Conservation (phyloP, 2,329 filamentous ascomycete species). For the Dactylonectria macrodidyma region DNA sequence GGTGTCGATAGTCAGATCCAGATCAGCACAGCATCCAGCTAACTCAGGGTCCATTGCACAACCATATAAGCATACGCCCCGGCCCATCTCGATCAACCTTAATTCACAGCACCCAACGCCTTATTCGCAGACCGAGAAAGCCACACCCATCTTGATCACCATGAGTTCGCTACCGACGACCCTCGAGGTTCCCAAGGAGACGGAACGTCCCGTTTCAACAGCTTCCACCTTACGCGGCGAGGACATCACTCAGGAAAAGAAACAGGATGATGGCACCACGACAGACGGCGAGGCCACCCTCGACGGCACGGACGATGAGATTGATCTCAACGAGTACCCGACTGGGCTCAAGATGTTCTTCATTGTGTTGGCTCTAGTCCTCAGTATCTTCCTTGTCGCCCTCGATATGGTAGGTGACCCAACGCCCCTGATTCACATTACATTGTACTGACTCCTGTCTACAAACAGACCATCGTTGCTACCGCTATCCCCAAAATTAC, state of each 20-base stretch:
- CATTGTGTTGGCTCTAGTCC: constrained; percentile 62
- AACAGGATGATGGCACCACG: constrained; percentile 39
- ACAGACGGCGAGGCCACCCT: constrained; percentile 40
- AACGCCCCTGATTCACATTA: constrained; percentile 2
- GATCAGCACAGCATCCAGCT: constrained; percentile 28
- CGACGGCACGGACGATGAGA: constrained; percentile 33
- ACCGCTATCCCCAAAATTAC: constrained; percentile 72
- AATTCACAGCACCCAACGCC: constrained; percentile 9
- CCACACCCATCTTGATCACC: neutral
- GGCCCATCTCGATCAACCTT: constrained; percentile 32
- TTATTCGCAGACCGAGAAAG: constrained; percentile 9
- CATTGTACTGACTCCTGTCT: constrained; percentile 16
- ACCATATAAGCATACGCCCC: constrained; percentile 4
- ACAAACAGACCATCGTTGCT: constrained; percentile 66
- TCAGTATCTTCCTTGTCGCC: constrained; percentile 65
- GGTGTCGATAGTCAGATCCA: constrained; percentile 24
- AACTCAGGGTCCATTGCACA: constrained; percentile 10
- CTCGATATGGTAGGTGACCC: constrained; percentile 59
- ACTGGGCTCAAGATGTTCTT: constrained; percentile 56
- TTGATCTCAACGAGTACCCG: constrained; percentile 56
- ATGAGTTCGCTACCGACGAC: constrained; percentile 36
- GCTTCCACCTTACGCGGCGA: constrained; percentile 51
- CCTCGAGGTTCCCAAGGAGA: constrained; percentile 43
- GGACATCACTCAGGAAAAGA: constrained; percentile 45
- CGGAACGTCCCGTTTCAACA: constrained; percentile 47